phyloP scores from a whole-genome alignment of 352 stramenopile genomes.

The Phytophthora sp. region DNA sequence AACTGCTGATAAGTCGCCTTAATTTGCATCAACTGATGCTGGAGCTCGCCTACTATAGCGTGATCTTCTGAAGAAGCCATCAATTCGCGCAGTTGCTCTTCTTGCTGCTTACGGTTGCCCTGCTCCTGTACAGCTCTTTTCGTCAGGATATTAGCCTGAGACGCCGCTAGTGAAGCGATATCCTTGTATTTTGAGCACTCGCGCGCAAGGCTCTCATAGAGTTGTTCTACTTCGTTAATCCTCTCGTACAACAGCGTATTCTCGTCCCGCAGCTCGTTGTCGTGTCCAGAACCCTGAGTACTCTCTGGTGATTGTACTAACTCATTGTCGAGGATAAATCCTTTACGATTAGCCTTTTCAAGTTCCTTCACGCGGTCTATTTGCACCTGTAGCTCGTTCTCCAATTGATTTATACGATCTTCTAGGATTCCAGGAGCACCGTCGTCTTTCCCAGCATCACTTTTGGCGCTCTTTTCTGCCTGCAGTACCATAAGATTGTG shows the following conservation, averaged over 20 bases:
- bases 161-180: slow-evolving; percentile 64
- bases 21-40: slow-evolving; percentile 91
- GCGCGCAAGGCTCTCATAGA: slow-evolving; percentile 69
- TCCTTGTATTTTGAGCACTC: slow-evolving; percentile 73
- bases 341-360: slow-evolving; percentile 39
- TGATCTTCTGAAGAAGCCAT: slow-evolving; percentile 89
- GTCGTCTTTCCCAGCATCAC: not conserved
- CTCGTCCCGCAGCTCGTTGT: slow-evolving; percentile 51
- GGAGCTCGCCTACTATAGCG: slow-evolving; percentile 88
- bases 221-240: slow-evolving; percentile 75
- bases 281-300: not conserved
- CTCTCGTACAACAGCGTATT: slow-evolving; percentile 70
- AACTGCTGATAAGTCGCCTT: slow-evolving; percentile 87
- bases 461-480: slow-evolving; percentile 36
- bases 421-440: slow-evolving; percentile 26
- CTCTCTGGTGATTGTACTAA: not conserved
- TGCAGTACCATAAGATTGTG: slow-evolving; percentile 61
- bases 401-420: slow-evolving; percentile 54
- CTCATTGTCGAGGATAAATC: slow-evolving; percentile 13
- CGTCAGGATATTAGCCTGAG: slow-evolving; percentile 64
- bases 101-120: slow-evolving; percentile 57
- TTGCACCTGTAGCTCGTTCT: slow-evolving; percentile 53
- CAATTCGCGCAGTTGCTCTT: slow-evolving; percentile 72
- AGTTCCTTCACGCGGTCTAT: slow-evolving; percentile 50
- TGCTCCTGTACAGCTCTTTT: slow-evolving; percentile 47